These are phyloP conservation scores for Penicillium canescens DNA, from an alignment of 495 filamentous ascomycete genomes.

Conservation along the genomic window DNA sequence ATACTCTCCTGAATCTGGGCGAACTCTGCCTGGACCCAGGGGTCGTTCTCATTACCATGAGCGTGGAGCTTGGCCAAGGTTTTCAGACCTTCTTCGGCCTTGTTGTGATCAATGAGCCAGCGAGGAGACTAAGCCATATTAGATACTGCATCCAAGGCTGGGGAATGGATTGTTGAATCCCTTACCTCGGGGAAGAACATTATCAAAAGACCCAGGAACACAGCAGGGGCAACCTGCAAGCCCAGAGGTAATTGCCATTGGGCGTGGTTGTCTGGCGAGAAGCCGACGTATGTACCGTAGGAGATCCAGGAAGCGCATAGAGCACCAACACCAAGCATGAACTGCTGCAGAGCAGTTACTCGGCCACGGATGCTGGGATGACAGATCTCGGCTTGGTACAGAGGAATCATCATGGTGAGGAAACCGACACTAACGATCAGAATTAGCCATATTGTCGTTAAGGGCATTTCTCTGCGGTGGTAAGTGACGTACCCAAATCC, in stretches of 20 bases:
- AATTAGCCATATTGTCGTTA: background rate
- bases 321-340: slow-evolving; percentile 45
- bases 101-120: slow-evolving; percentile 54
- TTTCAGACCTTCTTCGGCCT: slow-evolving; percentile 47
- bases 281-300: slow-evolving; percentile 49
- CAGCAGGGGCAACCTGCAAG: slow-evolving; percentile 43
- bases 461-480: slow-evolving; percentile 1
- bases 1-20: slow-evolving; percentile 44
- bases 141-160: background rate
- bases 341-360: slow-evolving; percentile 44
- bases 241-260: slow-evolving; percentile 46
- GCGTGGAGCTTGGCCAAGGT: slow-evolving; percentile 53
- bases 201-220: slow-evolving; percentile 41
- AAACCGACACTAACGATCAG: slow-evolving; percentile 50
- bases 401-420: slow-evolving; percentile 55
- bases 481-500: slow-evolving; percentile 54
- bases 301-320: slow-evolving; percentile 43
- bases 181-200: slow-evolving; percentile 51
- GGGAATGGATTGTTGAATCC: too few species aligned
- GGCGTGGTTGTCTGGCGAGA: slow-evolving; percentile 42
- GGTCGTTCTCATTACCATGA: slow-evolving; percentile 41
- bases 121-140: slow-evolving; percentile 45
- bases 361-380: slow-evolving; percentile 46
- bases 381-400: slow-evolving; percentile 48
- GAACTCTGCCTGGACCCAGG: slow-evolving; percentile 47